Conservation (phyloP, 352 stramenopile genomes). For the Saprolegnia parasitica region DNA sequence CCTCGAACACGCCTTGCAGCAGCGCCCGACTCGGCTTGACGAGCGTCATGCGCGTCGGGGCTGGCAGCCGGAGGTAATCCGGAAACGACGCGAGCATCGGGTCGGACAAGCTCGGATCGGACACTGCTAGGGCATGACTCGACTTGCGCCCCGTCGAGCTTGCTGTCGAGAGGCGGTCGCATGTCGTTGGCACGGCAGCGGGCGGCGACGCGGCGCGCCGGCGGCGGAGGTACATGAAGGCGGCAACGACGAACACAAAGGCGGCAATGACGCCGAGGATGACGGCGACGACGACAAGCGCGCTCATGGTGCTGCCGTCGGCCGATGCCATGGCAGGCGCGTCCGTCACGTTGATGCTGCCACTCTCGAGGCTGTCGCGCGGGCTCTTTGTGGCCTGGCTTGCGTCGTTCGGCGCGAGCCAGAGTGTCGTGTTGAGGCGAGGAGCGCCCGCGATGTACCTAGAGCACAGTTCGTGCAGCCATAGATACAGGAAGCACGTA, state of each 20-base stretch:
- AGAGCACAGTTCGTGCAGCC: neutral
- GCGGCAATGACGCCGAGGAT: neutral
- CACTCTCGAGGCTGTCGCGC: neutral
- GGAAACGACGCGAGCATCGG: neutral
- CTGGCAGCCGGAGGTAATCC: neutral
- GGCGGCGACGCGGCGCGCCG: neutral
- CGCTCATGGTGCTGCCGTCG: neutral
- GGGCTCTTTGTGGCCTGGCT: no score
- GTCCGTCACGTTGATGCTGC: neutral
- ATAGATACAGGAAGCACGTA: neutral
- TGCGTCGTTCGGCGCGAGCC: no score
- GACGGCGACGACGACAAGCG: neutral
- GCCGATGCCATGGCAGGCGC: neutral
- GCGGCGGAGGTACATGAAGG: neutral
- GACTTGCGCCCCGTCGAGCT: neutral
- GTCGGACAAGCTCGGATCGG: neutral
- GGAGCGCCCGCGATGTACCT: neutral
- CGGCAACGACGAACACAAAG: neutral
- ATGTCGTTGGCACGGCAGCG: neutral
- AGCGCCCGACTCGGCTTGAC: slow-evolving; percentile 5
- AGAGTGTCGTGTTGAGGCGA: no score
- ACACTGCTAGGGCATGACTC: neutral
- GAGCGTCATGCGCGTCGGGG: neutral
- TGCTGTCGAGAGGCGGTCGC: neutral
- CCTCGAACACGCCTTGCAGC: neutral